Base-by-base conservation (phyloP, 1,284 basidiomycete species). In the Spongispora temasekensis region DNA sequence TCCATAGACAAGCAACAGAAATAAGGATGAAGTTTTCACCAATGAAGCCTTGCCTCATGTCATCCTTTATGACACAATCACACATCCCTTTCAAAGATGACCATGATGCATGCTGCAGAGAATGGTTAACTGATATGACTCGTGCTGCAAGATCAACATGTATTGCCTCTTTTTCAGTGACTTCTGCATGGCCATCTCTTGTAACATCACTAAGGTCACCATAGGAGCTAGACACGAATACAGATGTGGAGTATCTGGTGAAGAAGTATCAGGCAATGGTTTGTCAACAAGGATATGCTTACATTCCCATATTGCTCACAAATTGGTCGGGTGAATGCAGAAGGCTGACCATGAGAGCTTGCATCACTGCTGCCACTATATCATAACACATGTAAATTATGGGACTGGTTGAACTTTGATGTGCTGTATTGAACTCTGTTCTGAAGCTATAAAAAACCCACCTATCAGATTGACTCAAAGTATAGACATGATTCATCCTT, bases 81-180 rank as follows among this genome's bases (percentile, higher is more conserved):
- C 62, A 52, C n/a, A 31, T 4, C 32, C 57, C 12, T 60, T 78
- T 79, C 65, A 77, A 65, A 17, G 68, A 64, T 30, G 21, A 48
- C 42, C 17, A 53, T 52, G 34, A 67, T 71, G 12, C 32, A 72
- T 72, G 44, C 25, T 61, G 61, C 3, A 69, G 72, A 23, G 74
- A 62, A 7, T 59, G 52, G 27, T 61, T 59, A 23, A 70, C 53
- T 28, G 71, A 53, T 27, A 60, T 12, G 6, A 66, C 62, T 53
- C 60, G 69, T 55, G 67, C 65, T 61, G 63, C 30, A 19, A 55
- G 53, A 48, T 55, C 12, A 9, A 31, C 32, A 1, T 56, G 21
- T 9, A 64, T 35, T 30, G 68, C 10, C 23, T 68, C 66, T 32
- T 62, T 58, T 5, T 72, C 34, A 2, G 61, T 63, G 19, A 27